These are phyloP conservation scores for Phytophthora tubulina DNA, from an alignment of 352 stramenopile genomes.

Conservation along the genomic window DNA sequence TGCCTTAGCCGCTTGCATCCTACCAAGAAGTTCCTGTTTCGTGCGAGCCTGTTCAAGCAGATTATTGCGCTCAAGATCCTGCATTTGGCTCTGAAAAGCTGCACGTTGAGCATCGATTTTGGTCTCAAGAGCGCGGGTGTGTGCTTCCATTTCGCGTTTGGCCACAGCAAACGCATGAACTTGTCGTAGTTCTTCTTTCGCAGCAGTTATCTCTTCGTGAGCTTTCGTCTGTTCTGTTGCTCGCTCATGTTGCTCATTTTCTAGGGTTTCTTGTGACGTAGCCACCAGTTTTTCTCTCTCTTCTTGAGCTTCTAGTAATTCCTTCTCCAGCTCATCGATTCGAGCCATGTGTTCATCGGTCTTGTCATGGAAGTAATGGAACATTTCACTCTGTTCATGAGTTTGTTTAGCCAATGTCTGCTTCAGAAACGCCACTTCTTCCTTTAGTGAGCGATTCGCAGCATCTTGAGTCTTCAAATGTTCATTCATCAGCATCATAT, in stretches of 20 bases:
- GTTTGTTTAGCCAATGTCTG: conserved; percentile 49
- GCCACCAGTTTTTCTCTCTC: conserved; percentile 9
- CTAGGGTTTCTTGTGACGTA: conserved; percentile 20
- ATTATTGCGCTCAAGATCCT: conserved; percentile 66
- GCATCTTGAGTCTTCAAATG: conserved; percentile 48
- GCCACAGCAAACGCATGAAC: conserved; percentile 64
- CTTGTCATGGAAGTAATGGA: conserved; percentile 89
- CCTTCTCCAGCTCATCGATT: conserved; percentile 68
- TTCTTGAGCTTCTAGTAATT: conserved; percentile 29
- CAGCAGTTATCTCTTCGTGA: conserved; percentile 29
- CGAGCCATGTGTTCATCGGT: conserved; percentile 79
- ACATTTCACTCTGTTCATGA: conserved; percentile 84
- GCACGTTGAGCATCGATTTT: conserved; percentile 43
- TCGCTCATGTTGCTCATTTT: conserved; percentile 31
- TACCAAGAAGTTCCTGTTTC: conserved; percentile 76
- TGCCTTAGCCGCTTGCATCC: conserved; percentile 63
- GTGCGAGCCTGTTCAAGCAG: conserved; percentile 71
- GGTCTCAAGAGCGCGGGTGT: conserved; percentile 46
- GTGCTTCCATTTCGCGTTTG: conserved; percentile 59
- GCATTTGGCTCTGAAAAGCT: conserved; percentile 45
- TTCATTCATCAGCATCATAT: conserved; percentile 75
- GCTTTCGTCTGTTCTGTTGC: conserved; percentile 17
- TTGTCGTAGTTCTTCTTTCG: conserved; percentile 54
- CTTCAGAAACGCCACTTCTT: conserved; percentile 62
- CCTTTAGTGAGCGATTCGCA: conserved; percentile 49